A percentile compares a stretch with the other conserved stretches of the same genome.
These are phyloP conservation scores for Novymonas esmeraldas DNA, from an alignment of 208 protist species.

Conservation along the genomic window DNA sequence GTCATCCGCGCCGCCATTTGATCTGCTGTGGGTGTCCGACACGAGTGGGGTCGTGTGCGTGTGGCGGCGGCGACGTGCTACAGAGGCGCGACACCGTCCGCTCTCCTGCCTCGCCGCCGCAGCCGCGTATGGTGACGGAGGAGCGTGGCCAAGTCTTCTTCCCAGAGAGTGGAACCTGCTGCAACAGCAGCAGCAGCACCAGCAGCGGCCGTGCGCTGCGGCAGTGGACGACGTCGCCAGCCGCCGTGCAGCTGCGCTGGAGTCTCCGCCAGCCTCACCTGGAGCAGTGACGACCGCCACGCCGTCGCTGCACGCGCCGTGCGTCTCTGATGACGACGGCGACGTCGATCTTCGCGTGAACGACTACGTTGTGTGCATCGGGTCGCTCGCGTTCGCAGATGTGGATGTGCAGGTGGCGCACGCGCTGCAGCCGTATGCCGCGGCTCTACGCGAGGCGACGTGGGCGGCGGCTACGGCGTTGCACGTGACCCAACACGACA, in stretches of 20 bases:
- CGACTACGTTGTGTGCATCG: slow-evolving; percentile 65
- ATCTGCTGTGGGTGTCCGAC: slow-evolving; percentile 26
- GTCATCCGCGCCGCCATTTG: not conserved
- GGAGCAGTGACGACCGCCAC: not conserved
- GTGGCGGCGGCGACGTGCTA: slow-evolving; percentile 4
- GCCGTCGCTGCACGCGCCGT: not conserved
- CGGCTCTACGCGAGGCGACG: slow-evolving; percentile 15
- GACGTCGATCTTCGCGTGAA: slow-evolving; percentile 25
- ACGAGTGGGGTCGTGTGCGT: slow-evolving; percentile 23
- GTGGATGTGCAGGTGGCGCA: slow-evolving; percentile 19
- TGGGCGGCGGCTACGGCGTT: slow-evolving; percentile 18
- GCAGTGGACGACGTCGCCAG: too few species aligned
- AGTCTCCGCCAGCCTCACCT: too few species aligned
- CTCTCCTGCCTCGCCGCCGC: too few species aligned
- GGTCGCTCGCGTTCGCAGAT: slow-evolving; percentile 55
- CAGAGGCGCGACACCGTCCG: not conserved
- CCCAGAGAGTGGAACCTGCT: too few species aligned
- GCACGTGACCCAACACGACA: too few species aligned
- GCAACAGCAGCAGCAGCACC: too few species aligned
- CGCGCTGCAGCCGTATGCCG: slow-evolving; percentile 10
- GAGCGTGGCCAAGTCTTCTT: too few species aligned
- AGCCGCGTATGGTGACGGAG: not conserved
- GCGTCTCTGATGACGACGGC: not conserved
- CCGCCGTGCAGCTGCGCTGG: too few species aligned
- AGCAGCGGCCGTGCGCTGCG: too few species aligned